A percentile compares a stretch with the other conserved stretches of the same genome.
These are phyloP conservation scores for Acorus calamus DNA, from an alignment of 106 monocot genomes.

Conservation along the genomic window DNA sequence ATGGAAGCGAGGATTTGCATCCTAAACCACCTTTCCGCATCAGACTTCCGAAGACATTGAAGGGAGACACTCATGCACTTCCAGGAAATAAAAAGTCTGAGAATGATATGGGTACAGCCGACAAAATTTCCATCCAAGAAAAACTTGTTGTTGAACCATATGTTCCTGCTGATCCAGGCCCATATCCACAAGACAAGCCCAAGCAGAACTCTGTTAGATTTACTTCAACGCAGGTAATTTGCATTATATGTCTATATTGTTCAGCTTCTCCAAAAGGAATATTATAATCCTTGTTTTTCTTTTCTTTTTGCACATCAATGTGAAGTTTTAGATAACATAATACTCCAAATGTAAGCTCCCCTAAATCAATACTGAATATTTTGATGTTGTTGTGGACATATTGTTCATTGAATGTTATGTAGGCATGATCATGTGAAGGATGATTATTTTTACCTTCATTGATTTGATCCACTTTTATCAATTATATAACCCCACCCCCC, in stretches of 20 bases:
- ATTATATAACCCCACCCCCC: too few species aligned
- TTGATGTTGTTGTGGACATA: too few species aligned
- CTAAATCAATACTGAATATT: too few species aligned
- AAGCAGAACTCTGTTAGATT: conserved; percentile 95
- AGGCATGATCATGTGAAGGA: too few species aligned
- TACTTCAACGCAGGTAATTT: conserved; percentile 84
- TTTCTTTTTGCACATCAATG: too few species aligned
- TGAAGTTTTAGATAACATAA: too few species aligned
- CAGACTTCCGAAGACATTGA: conserved; percentile 64
- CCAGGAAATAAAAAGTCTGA: conserved; percentile 56
- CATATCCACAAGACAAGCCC: conserved; percentile 96
- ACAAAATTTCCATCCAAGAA: conserved; percentile 29
- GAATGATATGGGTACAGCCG: conserved; percentile 13
- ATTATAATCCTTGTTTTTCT: neutral
- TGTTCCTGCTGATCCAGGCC: conserved; percentile 88
- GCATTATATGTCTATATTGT: neutral
- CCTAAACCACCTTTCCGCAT: conserved; percentile 78
- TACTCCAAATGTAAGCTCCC: too few species aligned
- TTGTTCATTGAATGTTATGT: too few species aligned
- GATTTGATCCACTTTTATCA: too few species aligned
- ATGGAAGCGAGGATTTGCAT: conserved; percentile 45
- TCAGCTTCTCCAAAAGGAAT: neutral
- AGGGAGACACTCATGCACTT: conserved; percentile 54
- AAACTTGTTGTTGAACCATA: conserved; percentile 77
- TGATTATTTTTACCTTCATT: too few species aligned